A percentile compares a stretch with the other conserved stretches of the same genome.
Evolutionary conservation across 2,329 filamentous ascomycete species (phyloP).

Genomic region (Shiraia sp.): DNA sequence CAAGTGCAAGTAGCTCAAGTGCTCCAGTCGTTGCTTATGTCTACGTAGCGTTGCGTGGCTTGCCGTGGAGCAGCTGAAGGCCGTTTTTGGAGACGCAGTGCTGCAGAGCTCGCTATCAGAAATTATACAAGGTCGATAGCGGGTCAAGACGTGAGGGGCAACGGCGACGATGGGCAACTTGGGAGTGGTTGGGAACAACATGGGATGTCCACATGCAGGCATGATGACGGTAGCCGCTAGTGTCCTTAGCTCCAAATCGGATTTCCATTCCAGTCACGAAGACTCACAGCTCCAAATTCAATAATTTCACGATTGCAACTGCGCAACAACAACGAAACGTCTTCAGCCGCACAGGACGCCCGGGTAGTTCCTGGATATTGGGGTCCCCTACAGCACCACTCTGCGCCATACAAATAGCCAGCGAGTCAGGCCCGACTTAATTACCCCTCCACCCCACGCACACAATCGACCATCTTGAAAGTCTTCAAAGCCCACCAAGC

Average conservation of each 20-base stretch:
- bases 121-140: too few species aligned
- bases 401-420: not conserved
- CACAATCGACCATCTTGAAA: conserved; percentile 6
- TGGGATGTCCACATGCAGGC: conserved; percentile 1
- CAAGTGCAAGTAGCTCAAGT: conserved; percentile 15
- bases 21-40: conserved; percentile 6
- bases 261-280: conserved; percentile 1
- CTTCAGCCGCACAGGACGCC: not conserved
- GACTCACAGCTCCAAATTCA: not conserved
- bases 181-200: conserved; percentile 1
- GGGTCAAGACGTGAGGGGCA: not conserved
- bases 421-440: conserved; percentile 4
- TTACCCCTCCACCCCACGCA: conserved; percentile 27
- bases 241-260: not conserved
- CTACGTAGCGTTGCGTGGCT: conserved; percentile 6
- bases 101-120: not conserved
- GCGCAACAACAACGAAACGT: not conserved
- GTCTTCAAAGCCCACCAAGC: not conserved
- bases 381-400: not conserved
- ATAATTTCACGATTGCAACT: too few species aligned
- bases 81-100: not conserved
- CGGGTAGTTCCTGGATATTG: not conserved
- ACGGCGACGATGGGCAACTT: not conserved
- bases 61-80: conserved; percentile 2
- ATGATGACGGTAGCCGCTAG: conserved; percentile 6